Conservation (phyloP, 495 filamentous ascomycete genomes). For the Elasticomyces elasticus region DNA sequence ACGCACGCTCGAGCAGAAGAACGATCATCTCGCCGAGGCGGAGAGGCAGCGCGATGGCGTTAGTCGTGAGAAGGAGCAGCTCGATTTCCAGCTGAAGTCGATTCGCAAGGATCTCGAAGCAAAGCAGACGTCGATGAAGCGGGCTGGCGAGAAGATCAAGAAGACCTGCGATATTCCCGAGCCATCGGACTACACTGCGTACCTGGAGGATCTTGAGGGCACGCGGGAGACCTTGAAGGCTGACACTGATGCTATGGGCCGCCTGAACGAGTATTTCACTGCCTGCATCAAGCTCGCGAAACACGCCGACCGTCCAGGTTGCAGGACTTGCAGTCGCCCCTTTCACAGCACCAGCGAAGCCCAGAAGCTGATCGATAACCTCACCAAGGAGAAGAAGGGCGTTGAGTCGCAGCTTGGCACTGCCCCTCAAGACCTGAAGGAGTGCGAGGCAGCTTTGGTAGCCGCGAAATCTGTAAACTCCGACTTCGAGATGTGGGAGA, state of each 20-base stretch:
- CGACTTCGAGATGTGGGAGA: slow-evolving; percentile 62
- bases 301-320: slow-evolving; percentile 45
- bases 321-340: slow-evolving; percentile 56
- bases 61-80: slow-evolving; percentile 62
- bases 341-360: slow-evolving; percentile 44
- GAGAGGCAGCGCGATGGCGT: slow-evolving; percentile 58
- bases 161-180: slow-evolving; percentile 46
- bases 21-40: slow-evolving; percentile 45
- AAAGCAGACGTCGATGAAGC: slow-evolving; percentile 53
- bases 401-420: slow-evolving; percentile 40
- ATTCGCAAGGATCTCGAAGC: slow-evolving; percentile 49
- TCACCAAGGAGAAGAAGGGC: slow-evolving; percentile 39
- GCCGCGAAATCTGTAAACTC: slow-evolving; percentile 49
- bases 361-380: slow-evolving; percentile 44
- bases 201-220: slow-evolving; percentile 47
- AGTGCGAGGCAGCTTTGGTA: slow-evolving; percentile 46
- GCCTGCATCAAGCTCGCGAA: slow-evolving; percentile 50
- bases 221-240: slow-evolving; percentile 51
- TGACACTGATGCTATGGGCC: slow-evolving; percentile 52
- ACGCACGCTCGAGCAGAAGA: slow-evolving; percentile 46
- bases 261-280: slow-evolving; percentile 53
- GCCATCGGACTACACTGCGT: slow-evolving; percentile 43
- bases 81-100: slow-evolving; percentile 66
- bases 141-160: slow-evolving; percentile 43
- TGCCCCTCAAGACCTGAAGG: slow-evolving; percentile 37